Percentiles rank a stretch among this genome's conserved stretches.
Conservation (phyloP, 495 filamentous ascomycete species). For the Tuber brumale region DNA sequence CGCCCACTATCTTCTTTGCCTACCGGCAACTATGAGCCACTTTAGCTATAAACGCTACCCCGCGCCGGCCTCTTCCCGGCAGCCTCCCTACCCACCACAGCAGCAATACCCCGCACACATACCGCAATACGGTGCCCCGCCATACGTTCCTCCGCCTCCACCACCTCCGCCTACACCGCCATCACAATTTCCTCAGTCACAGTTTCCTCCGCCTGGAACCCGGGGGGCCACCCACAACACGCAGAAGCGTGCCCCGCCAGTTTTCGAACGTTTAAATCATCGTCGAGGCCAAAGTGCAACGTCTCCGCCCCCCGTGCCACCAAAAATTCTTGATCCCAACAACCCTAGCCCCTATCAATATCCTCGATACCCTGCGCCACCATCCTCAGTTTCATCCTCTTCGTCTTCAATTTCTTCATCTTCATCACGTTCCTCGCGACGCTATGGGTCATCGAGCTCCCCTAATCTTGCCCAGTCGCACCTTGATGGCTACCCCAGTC, state of each 20-base stretch:
- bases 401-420: slow-evolving; percentile 29
- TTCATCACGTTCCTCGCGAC: slow-evolving; percentile 19
- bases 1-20: slow-evolving; percentile 1
- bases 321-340: slow-evolving; percentile 23
- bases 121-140: slow-evolving; percentile 3
- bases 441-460: slow-evolving; percentile 3
- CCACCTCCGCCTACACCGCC: slow-evolving; percentile 32
- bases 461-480: slow-evolving; percentile 17
- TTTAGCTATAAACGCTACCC: slow-evolving; percentile 25
- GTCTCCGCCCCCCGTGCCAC: background rate
- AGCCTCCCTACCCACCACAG: slow-evolving; percentile 20
- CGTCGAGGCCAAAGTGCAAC: slow-evolving; percentile 10
- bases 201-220: slow-evolving; percentile 23
- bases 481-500: slow-evolving; percentile 16
- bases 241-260: slow-evolving; percentile 11
- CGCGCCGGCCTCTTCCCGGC: slow-evolving; percentile 29
- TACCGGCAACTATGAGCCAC: background rate
- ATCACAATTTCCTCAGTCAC: slow-evolving; percentile 21
- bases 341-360: slow-evolving; percentile 10
- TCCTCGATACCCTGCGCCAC: slow-evolving; percentile 13
- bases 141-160: slow-evolving; percentile 30
- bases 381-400: slow-evolving; percentile 22
- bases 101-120: slow-evolving; percentile 14
- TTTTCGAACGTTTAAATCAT: slow-evolving; percentile 22
- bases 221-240: slow-evolving; percentile 10